Base-by-base conservation (phyloP, 257 asterid species). In the Sherardia arvensis region DNA sequence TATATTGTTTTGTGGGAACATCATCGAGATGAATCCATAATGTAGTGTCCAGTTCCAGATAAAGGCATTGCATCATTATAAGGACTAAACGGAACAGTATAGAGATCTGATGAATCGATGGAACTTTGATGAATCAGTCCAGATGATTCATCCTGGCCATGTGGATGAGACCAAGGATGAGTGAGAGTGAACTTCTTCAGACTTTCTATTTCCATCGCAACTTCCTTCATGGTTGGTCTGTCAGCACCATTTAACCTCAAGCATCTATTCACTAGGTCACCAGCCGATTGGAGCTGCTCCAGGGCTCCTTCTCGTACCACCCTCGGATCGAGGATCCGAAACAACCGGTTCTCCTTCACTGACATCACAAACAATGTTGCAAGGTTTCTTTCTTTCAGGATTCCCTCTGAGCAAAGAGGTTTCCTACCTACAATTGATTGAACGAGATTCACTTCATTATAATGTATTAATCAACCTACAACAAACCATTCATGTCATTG, bases 161-260 rank as follows among this genome's bases (percentile, higher is more conserved):
- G 57, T n/a, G 61, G 64, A 20, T 56, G 21, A 15, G 74, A 69
- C 95, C 90, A 83, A 0, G 85, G 82, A 69, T 84, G 83, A 38
- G 22, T 73, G 0, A 53, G 49, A 3, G 64, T 78, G 27, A 79
- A 73, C 81, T 73, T 90, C 71, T 87, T 84, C n/a, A 81, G 69
- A 6, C 77, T 79, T 68, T 87, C 97, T 3, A 90, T 87, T 63
- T 85, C 94, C 70, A 76, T 87, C 0, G 78, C 81, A 65, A 87
- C 92, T 59, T 90, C 95, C 66, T 79, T 90, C 97, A 85, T 90
- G 2, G 84, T 85, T 4, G 97, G 94, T 49, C 95, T 77, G 14
- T 87, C 85, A 25, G 72, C 91, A 0, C 94, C 74, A 2, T 73
- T 73, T 69, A 85, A 34, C 3, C 64, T 9, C 38, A 87, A 47